phyloP scores from a whole-genome alignment of 2,329 filamentous ascomycete species.

The Capronia coronata region DNA sequence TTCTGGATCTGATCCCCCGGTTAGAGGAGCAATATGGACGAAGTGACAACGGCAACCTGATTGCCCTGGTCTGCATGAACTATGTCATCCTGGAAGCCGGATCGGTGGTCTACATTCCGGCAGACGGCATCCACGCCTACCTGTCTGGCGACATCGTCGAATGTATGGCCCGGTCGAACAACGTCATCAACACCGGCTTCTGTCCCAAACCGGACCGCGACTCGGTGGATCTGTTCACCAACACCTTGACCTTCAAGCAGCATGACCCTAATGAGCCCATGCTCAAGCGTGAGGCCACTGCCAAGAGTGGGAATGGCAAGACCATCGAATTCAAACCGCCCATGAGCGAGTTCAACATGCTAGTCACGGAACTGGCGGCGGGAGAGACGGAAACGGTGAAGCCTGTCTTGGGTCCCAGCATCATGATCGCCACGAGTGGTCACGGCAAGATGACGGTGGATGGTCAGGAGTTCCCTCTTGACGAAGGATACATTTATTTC shows the following conservation, averaged over 20 bases:
- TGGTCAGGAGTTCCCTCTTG: constrained; percentile 48
- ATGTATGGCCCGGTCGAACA: constrained; percentile 70
- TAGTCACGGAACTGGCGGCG: constrained; percentile 51
- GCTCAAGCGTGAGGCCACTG: constrained; percentile 46
- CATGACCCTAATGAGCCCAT: constrained; percentile 53
- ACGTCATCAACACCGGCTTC: constrained; percentile 69
- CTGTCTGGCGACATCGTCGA: constrained; percentile 68
- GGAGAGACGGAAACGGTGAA: constrained; percentile 55
- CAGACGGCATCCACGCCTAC: constrained; percentile 69
- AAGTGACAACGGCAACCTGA: constrained; percentile 59
- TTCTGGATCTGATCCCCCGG: constrained; percentile 58
- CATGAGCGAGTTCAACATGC: constrained; percentile 65
- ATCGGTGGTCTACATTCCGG: constrained; percentile 63
- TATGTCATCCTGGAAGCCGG: constrained; percentile 60
- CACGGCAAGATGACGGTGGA: constrained; percentile 51
- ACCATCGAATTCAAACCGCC: constrained; percentile 60
- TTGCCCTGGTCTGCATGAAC: constrained; percentile 69
- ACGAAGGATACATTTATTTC: constrained; percentile 60
- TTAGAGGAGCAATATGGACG: constrained; percentile 59
- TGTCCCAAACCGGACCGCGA: constrained; percentile 61
- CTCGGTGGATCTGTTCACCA: constrained; percentile 57
- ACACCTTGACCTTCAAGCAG: constrained; percentile 57
- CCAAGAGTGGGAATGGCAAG: constrained; percentile 52
- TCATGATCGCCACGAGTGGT: constrained; percentile 58
- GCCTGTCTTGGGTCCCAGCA: constrained; percentile 54